phyloP scores from a whole-genome alignment of 495 filamentous ascomycete genomes.

The Aspergillus wentii region DNA sequence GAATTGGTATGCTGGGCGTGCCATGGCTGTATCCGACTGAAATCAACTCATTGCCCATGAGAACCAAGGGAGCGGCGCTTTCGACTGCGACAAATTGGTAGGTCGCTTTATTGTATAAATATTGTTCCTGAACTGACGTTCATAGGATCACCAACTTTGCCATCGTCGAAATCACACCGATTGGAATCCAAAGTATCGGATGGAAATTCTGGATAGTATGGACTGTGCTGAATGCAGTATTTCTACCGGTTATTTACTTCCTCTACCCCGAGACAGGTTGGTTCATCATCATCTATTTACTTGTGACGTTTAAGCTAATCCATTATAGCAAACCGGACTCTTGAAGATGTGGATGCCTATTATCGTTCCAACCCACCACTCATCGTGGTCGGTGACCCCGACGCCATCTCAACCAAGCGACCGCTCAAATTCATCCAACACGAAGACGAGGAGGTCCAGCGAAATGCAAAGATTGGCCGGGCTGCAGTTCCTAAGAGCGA shows the following conservation, averaged over 20 bases:
- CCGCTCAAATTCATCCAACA: neutral
- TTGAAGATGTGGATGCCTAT: neutral
- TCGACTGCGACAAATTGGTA: conserved; percentile 34
- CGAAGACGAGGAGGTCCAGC: neutral
- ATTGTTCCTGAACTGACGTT: too few relatives aligned
- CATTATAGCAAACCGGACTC: neutral
- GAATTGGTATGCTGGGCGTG: conserved; percentile 40
- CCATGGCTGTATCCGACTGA: conserved; percentile 32
- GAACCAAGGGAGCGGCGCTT: conserved; percentile 30
- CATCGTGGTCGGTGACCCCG: neutral
- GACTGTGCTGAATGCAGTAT: conserved; percentile 49
- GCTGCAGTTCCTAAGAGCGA: too few relatives aligned
- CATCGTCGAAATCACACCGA: conserved; percentile 56
- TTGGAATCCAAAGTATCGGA: conserved; percentile 45
- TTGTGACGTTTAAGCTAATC: conserved; percentile 9
- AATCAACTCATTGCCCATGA: conserved; percentile 34
- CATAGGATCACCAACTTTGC: conserved; percentile 42
- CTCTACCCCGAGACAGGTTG: conserved; percentile 41
- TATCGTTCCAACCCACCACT: neutral
- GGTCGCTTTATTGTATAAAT: neutral
- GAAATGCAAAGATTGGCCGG: conserved; percentile 8
- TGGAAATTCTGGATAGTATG: conserved; percentile 62
- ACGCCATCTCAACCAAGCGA: neutral
- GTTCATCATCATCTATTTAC: too few relatives aligned
- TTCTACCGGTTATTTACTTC: conserved; percentile 41